Conservation (phyloP, 352 stramenopile species). For the Phytophthora europaea region DNA sequence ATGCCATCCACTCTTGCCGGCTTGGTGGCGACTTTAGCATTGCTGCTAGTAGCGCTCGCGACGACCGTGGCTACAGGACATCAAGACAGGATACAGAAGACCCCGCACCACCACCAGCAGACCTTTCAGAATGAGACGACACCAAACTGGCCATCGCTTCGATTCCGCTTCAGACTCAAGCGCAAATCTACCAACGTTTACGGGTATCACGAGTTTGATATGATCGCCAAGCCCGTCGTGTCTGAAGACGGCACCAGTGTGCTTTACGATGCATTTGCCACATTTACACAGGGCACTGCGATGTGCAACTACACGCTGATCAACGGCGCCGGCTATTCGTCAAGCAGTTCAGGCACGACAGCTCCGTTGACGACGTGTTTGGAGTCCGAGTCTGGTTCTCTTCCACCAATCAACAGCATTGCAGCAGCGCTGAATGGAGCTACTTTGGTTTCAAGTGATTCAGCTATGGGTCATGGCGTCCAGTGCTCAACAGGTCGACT, state of each 20-base stretch:
- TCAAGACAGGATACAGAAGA: background rate
- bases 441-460: background rate
- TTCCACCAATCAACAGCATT: constrained; percentile 26
- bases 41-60: background rate
- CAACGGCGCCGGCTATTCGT: constrained; percentile 24
- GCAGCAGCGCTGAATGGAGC: constrained; percentile 13
- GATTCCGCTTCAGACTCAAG: background rate
- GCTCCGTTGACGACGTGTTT: constrained; percentile 16
- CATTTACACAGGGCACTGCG: constrained; percentile 13
- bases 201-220: background rate
- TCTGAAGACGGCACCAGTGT: constrained; percentile 8
- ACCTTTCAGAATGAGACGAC: background rate
- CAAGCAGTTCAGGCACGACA: constrained; percentile 17
- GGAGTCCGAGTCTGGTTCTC: background rate
- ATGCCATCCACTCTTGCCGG: background rate
- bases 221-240: background rate
- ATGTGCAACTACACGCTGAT: constrained; percentile 40
- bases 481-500: constrained; percentile 15
- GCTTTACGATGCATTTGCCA: constrained; percentile 30
- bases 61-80: background rate
- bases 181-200: background rate
- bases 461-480: background rate
- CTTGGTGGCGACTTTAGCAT: background rate
- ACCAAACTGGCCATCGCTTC: background rate
- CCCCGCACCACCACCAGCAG: background rate